Conservation (phyloP, 2,329 filamentous ascomycete genomes). For the Aspergillus ochraceus region DNA sequence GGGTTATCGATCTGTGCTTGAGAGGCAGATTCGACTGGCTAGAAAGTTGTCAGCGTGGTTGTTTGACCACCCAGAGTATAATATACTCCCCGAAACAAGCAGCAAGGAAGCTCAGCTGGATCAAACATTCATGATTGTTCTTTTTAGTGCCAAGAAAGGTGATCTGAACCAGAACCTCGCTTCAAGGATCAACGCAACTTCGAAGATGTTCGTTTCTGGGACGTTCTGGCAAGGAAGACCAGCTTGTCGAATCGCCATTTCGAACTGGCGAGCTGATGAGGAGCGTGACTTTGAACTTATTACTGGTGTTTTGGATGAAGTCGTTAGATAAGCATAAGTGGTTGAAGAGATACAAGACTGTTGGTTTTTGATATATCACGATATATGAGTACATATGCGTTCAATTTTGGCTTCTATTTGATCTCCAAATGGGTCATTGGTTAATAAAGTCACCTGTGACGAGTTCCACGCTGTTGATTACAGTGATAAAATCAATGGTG, state of each 20-base stretch:
- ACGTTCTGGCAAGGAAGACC: constrained; percentile 73
- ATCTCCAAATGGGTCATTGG: not conserved
- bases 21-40: constrained; percentile 70
- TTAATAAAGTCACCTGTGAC: too few species aligned
- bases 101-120: constrained; percentile 47
- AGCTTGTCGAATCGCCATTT: constrained; percentile 80
- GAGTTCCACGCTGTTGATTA: too few species aligned
- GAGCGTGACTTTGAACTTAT: constrained; percentile 68
- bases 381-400: not conserved
- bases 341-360: too few species aligned
- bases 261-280: constrained; percentile 77
- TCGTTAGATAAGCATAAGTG: constrained; percentile 33
- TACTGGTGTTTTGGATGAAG: constrained; percentile 58
- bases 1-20: constrained; percentile 69
- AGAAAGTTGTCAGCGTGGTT: constrained; percentile 67
- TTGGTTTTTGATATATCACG: not conserved
- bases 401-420: not conserved
- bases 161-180: constrained; percentile 67
- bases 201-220: constrained; percentile 78
- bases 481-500: too few species aligned
- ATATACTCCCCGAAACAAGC: constrained; percentile 58
- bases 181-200: constrained; percentile 68
- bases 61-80: constrained; percentile 60
- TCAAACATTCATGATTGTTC: constrained; percentile 67
- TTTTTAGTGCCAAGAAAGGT: constrained; percentile 72